These are phyloP conservation scores for Mrakia gelida DNA, from an alignment of 768 basidiomycete species.

Conservation along the genomic window DNA sequence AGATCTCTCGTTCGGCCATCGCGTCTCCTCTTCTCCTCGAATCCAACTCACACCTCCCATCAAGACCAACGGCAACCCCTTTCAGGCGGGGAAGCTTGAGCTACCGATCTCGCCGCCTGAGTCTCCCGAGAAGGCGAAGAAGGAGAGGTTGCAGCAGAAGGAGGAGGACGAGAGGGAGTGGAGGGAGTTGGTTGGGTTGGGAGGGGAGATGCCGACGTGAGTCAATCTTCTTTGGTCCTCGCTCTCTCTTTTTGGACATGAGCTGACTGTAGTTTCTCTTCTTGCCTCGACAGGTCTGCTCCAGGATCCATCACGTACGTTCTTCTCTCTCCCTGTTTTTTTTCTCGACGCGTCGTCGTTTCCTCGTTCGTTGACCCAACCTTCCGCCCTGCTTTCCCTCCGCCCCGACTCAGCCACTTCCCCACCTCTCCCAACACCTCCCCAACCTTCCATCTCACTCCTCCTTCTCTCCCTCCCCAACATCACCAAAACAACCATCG, in stretches of 20 bases:
- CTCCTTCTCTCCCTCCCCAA: not conserved
- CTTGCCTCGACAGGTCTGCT: not conserved
- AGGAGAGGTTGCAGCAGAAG: not conserved
- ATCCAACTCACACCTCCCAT: not conserved
- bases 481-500: not conserved
- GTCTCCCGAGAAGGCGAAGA: constrained; percentile 3
- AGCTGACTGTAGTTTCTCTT: not conserved
- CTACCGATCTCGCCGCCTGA: not conserved
- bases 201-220: constrained; percentile 5
- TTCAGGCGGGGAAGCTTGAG: not conserved
- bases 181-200: not conserved
- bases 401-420: not conserved
- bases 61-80: not conserved
- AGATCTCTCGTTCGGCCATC: not conserved
- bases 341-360: not conserved
- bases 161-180: constrained; percentile 8
- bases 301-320: not conserved
- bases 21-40: not conserved
- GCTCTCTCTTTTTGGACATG: no score
- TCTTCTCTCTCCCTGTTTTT: not conserved
- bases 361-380: no score
- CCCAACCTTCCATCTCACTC: not conserved
- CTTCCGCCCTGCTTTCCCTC: not conserved
- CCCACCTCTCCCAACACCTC: not conserved
- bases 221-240: not conserved